Conservation (phyloP, 495 filamentous ascomycete genomes). For the Xanthoparmelia taractica region DNA sequence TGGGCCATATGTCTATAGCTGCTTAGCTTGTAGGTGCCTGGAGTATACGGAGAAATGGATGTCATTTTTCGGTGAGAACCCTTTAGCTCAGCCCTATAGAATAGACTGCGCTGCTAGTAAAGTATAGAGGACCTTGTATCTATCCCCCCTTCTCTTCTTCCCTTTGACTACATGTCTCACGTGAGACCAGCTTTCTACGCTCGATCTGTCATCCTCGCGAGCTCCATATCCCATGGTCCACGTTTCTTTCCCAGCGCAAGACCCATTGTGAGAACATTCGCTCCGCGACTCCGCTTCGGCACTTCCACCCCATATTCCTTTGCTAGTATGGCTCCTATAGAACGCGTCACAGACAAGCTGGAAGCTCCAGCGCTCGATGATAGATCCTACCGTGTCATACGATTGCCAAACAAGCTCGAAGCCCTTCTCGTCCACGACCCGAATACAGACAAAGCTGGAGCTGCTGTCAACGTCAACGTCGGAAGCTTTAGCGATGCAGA, state of each 20-base stretch:
- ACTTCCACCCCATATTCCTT: slow-evolving; percentile 20
- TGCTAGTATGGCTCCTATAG: slow-evolving; percentile 45
- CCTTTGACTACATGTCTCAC: slow-evolving; percentile 9
- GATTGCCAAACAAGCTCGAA: slow-evolving; percentile 83
- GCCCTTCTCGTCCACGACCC: slow-evolving; percentile 89
- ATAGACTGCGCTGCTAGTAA: too few species aligned
- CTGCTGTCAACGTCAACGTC: slow-evolving; percentile 90
- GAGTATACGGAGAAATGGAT: background rate
- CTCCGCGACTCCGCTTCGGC: slow-evolving; percentile 1
- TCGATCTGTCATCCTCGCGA: slow-evolving; percentile 22
- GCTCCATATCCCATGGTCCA: slow-evolving; percentile 3
- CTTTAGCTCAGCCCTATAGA: background rate
- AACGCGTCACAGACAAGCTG: slow-evolving; percentile 68
- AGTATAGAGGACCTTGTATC: background rate
- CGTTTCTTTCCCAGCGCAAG: background rate
- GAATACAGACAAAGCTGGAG: slow-evolving; percentile 93
- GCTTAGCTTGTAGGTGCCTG: too few species aligned
- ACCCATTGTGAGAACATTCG: background rate
- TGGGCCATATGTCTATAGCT: too few species aligned
- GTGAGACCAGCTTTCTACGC: slow-evolving; percentile 12
- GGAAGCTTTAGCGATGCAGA: slow-evolving; percentile 88
- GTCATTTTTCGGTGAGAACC: too few species aligned
- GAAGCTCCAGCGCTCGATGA: slow-evolving; percentile 87
- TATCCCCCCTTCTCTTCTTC: background rate
- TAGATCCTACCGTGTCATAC: slow-evolving; percentile 79